phyloP scores from a whole-genome alignment of 306 rosid genomes.

The Citrullus amarus region DNA sequence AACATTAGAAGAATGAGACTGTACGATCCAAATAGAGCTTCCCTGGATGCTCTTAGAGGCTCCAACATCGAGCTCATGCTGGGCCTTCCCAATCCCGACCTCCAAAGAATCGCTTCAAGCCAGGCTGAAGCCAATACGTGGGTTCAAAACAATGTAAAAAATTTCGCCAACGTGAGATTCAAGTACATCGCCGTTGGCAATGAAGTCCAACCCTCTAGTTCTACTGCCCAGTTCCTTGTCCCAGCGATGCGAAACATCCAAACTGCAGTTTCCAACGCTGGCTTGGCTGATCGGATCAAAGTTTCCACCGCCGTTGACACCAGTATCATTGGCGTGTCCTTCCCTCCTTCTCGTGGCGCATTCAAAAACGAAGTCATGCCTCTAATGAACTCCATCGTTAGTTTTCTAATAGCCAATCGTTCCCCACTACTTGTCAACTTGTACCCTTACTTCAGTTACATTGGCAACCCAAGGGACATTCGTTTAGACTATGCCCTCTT shows the following conservation, averaged over 20 bases:
- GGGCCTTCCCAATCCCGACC: constrained; percentile 1
- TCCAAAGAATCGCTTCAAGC: constrained; percentile 6
- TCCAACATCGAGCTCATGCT: constrained; percentile 27
- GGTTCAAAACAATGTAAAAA: constrained; percentile 12
- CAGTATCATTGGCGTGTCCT: not conserved
- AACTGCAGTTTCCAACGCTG: not conserved
- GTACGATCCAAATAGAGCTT: constrained; percentile 19
- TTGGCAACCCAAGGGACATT: not conserved
- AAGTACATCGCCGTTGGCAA: constrained; percentile 20
- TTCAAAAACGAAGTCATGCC: not conserved
- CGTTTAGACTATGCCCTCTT: constrained; percentile 10
- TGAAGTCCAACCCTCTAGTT: constrained; percentile 6
- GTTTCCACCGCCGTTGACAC: constrained; percentile 19
- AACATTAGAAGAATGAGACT: constrained; percentile 29
- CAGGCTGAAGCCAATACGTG: constrained; percentile 8
- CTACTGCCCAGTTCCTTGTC: constrained; percentile 1
- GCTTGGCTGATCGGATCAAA: constrained; percentile 5
- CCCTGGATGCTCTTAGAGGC: constrained; percentile 37
- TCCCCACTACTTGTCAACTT: not conserved
- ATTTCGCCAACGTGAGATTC: constrained; percentile 10
- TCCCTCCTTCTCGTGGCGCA: constrained; percentile 16
- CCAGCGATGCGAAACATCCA: constrained; percentile 18
- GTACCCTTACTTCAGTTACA: constrained; percentile 7
- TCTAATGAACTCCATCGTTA: not conserved
- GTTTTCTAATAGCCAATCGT: not conserved